phyloP scores from a whole-genome alignment of 306 rosid genomes.

The Acmispon strigosus region DNA sequence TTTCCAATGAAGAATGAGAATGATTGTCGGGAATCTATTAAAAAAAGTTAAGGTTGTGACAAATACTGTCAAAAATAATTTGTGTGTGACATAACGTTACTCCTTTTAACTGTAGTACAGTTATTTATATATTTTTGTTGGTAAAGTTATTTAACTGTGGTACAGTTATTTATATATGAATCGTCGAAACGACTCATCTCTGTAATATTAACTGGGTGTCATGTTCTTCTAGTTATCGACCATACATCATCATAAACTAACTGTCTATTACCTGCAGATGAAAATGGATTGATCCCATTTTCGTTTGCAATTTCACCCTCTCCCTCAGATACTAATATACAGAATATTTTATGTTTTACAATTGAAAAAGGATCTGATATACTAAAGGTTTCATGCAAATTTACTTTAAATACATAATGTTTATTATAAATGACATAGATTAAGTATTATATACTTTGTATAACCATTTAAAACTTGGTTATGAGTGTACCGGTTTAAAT shows the following conservation, averaged over 20 bases:
- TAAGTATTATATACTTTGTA: too few relatives aligned
- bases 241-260: neutral
- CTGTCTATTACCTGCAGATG: neutral
- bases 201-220: neutral
- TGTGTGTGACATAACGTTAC: neutral
- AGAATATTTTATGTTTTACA: too few relatives aligned
- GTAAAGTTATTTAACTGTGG: neutral
- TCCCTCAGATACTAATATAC: too few relatives aligned
- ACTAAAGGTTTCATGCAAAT: too few relatives aligned
- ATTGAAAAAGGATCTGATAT: too few relatives aligned
- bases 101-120: neutral
- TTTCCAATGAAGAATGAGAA: neutral
- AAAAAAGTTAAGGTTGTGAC: neutral
- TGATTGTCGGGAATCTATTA: neutral
- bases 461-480: too few relatives aligned
- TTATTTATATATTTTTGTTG: too few relatives aligned
- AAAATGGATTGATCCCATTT: neutral
- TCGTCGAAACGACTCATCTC: too few relatives aligned
- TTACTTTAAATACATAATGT: too few relatives aligned
- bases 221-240: conserved; percentile 25
- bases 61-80: neutral
- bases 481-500: too few relatives aligned
- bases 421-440: too few relatives aligned
- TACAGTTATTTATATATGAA: neutral
- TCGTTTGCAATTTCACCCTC: neutral